A percentile compares a stretch with the other conserved stretches of the same genome.
These are phyloP conservation scores for Cylindrodendrum hubeiense DNA, from an alignment of 2,329 filamentous ascomycete species.

Conservation along the genomic window DNA sequence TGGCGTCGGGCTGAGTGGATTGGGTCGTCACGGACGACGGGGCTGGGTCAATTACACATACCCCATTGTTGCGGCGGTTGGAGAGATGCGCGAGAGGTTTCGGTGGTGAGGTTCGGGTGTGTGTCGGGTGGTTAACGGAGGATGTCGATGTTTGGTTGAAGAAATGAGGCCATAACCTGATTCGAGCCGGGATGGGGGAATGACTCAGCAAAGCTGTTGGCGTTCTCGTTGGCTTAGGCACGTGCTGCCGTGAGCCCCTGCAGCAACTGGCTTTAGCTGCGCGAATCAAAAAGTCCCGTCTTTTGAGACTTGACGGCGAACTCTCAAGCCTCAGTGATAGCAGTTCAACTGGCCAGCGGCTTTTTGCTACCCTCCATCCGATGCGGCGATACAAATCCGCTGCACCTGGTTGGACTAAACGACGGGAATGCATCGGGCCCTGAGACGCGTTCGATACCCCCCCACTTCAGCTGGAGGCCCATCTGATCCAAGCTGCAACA, in stretches of 20 bases:
- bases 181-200: conserved; percentile 43
- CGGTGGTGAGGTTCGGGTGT: conserved; percentile 39
- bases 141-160: conserved; percentile 47
- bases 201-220: conserved; percentile 51
- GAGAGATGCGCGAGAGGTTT: conserved; percentile 38
- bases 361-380: conserved; percentile 12
- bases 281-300: conserved; percentile 30
- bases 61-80: conserved; percentile 55
- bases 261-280: conserved; percentile 19
- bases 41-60: conserved; percentile 48
- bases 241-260: conserved; percentile 28
- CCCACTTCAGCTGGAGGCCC: conserved; percentile 31
- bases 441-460: conserved; percentile 34
- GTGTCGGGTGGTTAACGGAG: conserved; percentile 43
- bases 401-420: conserved; percentile 33
- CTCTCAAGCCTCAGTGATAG: not conserved
- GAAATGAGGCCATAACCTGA: conserved; percentile 56
- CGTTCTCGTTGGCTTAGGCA: conserved; percentile 39
- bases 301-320: not conserved
- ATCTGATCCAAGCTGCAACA: conserved; percentile 22
- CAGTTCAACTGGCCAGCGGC: conserved; percentile 18
- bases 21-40: conserved; percentile 22
- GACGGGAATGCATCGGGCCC: conserved; percentile 48
- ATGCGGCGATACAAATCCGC: conserved; percentile 41
- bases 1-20: conserved; percentile 35